phyloP scores from a whole-genome alignment of 2,329 filamentous ascomycete species.

The Aspergillus latus region DNA sequence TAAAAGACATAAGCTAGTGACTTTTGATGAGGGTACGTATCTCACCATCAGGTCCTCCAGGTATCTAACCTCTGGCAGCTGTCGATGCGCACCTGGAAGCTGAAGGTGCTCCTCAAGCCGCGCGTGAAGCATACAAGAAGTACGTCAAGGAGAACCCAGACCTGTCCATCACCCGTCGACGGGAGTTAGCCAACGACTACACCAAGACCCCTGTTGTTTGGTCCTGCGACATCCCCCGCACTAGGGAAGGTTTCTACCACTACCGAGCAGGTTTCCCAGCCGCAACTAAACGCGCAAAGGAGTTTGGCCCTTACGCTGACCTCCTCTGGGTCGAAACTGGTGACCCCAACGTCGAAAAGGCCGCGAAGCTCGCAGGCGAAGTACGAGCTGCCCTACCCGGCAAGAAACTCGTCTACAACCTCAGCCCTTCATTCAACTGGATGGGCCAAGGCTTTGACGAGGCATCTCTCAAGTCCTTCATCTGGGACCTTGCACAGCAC shows the following conservation, averaged over 20 bases:
- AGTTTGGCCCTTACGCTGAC: slow-evolving; percentile 89
- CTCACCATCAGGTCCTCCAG: neutral
- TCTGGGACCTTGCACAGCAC: slow-evolving; percentile 92
- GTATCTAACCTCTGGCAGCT: slow-evolving; percentile 46
- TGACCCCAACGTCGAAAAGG: slow-evolving; percentile 78
- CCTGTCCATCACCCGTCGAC: slow-evolving; percentile 75
- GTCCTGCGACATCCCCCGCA: slow-evolving; percentile 88
- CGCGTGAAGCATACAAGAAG: slow-evolving; percentile 66
- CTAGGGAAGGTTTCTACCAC: slow-evolving; percentile 69
- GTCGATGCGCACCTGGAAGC: slow-evolving; percentile 70
- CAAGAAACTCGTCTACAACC: slow-evolving; percentile 94
- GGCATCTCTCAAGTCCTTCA: slow-evolving; percentile 79
- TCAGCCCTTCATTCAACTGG: slow-evolving; percentile 98
- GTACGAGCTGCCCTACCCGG: slow-evolving; percentile 69
- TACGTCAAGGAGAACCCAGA: slow-evolving; percentile 65
- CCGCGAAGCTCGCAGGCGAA: slow-evolving; percentile 69
- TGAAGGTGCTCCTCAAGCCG: slow-evolving; percentile 63
- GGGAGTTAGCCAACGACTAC: slow-evolving; percentile 67
- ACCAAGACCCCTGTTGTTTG: slow-evolving; percentile 72
- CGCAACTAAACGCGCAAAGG: slow-evolving; percentile 88
- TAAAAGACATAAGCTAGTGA: slow-evolving; percentile 77
- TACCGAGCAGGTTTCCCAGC: slow-evolving; percentile 71
- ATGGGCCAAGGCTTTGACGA: slow-evolving; percentile 90
- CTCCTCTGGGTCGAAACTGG: slow-evolving; percentile 97
- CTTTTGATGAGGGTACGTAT: slow-evolving; percentile 73